phyloP scores from a whole-genome alignment of 139 green algal genomes.

The Penium margaritaceum region DNA sequence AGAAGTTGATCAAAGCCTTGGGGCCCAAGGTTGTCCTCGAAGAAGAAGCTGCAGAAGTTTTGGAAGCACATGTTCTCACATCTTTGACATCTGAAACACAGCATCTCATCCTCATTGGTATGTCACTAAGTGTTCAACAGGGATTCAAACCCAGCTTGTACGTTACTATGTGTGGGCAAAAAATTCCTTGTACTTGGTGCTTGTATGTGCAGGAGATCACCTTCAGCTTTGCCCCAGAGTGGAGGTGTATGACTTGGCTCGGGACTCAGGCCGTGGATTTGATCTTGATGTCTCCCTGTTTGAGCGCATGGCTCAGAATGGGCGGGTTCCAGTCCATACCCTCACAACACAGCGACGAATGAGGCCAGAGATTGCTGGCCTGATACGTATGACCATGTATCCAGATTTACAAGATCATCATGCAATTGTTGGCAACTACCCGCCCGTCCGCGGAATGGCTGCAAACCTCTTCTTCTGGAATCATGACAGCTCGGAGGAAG shows the following conservation, averaged over 20 bases:
- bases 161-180: too few relatives aligned
- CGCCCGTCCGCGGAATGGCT: conserved; percentile 7
- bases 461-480: conserved; percentile 57
- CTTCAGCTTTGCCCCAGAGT: conserved; percentile 72
- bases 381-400: conserved; percentile 50
- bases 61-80: too few relatives aligned
- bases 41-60: too few relatives aligned
- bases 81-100: too few relatives aligned
- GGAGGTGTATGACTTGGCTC: conserved; percentile 59
- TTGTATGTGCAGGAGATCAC: conserved; percentile 48
- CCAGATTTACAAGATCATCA: neutral
- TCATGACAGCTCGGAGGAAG: conserved; percentile 54
- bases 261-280: conserved; percentile 26
- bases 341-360: conserved; percentile 68
- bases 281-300: conserved; percentile 65
- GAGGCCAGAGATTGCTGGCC: conserved; percentile 52
- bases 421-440: neutral
- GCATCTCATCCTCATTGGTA: too few relatives aligned
- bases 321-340: conserved; percentile 10
- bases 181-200: too few relatives aligned
- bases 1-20: too few relatives aligned
- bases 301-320: conserved; percentile 59
- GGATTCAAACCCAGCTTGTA: too few relatives aligned
- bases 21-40: too few relatives aligned
- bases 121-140: too few relatives aligned